Evolutionary conservation across 495 filamentous ascomycete species (phyloP).

Genomic region (Neurospora sp.): DNA sequence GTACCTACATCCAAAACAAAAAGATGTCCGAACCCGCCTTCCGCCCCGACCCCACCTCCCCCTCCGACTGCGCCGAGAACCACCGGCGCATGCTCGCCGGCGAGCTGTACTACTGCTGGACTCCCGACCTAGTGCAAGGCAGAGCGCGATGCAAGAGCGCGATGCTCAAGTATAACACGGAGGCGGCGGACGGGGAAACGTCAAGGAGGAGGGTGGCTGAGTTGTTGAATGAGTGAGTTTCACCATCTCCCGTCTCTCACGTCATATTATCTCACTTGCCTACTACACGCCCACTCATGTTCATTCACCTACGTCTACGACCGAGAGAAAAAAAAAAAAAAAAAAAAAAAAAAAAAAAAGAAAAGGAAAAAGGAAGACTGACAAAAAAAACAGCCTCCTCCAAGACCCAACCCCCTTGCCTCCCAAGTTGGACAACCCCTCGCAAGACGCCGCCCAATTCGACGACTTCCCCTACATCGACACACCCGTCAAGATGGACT

Average conservation of each 20-base stretch:
- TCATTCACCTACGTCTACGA: too few relatives aligned
- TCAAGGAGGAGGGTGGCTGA: slow-evolving; percentile 49
- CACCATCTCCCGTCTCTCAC: not conserved
- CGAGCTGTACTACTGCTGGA: slow-evolving; percentile 42
- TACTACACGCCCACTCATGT: too few relatives aligned
- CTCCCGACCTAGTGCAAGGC: slow-evolving; percentile 38
- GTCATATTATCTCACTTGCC: not conserved
- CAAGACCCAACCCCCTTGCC: slow-evolving; percentile 54
- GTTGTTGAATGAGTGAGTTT: slow-evolving; percentile 64
- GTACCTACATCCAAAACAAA: not conserved
- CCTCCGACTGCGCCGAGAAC: slow-evolving; percentile 27
- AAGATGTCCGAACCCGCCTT: not conserved
- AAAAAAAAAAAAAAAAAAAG: too few relatives aligned
- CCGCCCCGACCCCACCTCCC: not conserved
- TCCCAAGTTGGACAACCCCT: slow-evolving; percentile 37
- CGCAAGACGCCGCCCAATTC: slow-evolving; percentile 52
- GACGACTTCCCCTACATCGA: slow-evolving; percentile 59
- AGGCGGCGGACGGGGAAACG: slow-evolving; percentile 37
- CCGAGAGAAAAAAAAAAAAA: too few relatives aligned
- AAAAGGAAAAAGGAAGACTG: too few relatives aligned
- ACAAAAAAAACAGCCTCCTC: slow-evolving; percentile 37
- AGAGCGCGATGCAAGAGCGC: slow-evolving; percentile 51
- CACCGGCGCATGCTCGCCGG: slow-evolving; percentile 39
- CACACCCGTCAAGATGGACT: slow-evolving; percentile 60
- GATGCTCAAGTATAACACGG: slow-evolving; percentile 48